phyloP scores from a whole-genome alignment of 139 green algal genomes.

The Edaphochlamys debaryana region DNA sequence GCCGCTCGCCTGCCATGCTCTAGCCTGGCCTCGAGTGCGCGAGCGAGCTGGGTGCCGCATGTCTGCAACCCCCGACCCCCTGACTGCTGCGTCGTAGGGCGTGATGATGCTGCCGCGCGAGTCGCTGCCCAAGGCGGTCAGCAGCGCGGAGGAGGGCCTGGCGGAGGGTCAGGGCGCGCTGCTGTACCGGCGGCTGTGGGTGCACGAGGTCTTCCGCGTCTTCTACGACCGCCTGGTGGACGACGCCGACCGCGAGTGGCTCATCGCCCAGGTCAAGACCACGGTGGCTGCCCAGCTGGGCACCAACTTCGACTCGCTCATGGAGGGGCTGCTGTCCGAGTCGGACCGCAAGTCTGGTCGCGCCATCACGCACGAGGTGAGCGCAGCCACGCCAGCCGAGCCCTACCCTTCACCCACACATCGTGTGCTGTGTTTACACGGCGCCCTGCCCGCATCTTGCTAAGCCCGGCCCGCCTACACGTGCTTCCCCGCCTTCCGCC shows the following conservation, averaged over 20 bases:
- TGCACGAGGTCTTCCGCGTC: constrained; percentile 81
- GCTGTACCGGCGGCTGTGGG: constrained; percentile 78
- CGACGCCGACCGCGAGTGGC: constrained; percentile 73
- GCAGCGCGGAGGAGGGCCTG: constrained; percentile 53
- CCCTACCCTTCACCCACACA: background rate
- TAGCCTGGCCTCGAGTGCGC: no score
- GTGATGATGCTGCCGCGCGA: constrained; percentile 47
- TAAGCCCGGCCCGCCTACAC: no score
- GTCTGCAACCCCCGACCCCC: background rate
- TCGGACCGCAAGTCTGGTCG: background rate
- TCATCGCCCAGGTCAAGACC: constrained; percentile 62
- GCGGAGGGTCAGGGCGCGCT: constrained; percentile 13
- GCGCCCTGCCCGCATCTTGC: no score
- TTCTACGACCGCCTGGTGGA: constrained; percentile 84
- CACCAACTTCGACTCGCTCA: constrained; percentile 52
- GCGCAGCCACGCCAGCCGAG: no score
- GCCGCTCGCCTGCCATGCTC: no score
- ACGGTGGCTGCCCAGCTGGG: constrained; percentile 39
- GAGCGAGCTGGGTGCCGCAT: no score
- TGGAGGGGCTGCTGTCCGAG: constrained; percentile 35
- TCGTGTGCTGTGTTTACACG: no score
- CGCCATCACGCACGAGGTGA: constrained; percentile 32
- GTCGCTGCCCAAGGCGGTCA: constrained; percentile 17
- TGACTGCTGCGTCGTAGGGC: constrained; percentile 8
- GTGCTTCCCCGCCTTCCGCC: no score